Percentiles rank a stretch among this genome's conserved stretches.
Evolutionary conservation across 2,329 filamentous ascomycete species (phyloP).

Genomic region (Chrysoporthe puriensis): DNA sequence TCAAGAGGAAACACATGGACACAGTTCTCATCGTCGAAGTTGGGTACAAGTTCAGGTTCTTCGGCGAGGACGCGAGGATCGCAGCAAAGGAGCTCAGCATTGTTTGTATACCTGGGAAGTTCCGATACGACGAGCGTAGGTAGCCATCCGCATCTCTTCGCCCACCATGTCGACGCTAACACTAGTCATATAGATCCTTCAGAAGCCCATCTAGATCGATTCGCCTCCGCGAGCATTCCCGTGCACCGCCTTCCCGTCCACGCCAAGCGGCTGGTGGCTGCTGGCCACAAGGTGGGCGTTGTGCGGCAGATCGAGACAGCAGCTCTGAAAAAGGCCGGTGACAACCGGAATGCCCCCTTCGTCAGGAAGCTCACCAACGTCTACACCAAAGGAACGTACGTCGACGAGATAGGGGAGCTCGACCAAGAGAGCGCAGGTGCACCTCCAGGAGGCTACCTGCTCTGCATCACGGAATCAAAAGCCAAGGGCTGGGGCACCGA

Average conservation of each 20-base stretch:
- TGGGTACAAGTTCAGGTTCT: slow-evolving; percentile 97
- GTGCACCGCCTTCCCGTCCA: slow-evolving; percentile 91
- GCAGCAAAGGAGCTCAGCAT: slow-evolving; percentile 92
- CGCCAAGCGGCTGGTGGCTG: slow-evolving; percentile 87
- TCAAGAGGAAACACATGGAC: slow-evolving; percentile 89
- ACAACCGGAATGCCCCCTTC: slow-evolving; percentile 92
- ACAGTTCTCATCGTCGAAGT: slow-evolving; percentile 92
- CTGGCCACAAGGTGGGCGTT: slow-evolving; percentile 94
- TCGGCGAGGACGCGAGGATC: slow-evolving; percentile 88
- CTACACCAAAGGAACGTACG: slow-evolving; percentile 97
- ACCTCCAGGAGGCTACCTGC: slow-evolving; percentile 78
- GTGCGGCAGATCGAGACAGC: slow-evolving; percentile 95
- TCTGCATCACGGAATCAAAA: slow-evolving; percentile 87
- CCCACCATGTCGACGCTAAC: not conserved
- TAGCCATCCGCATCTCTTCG: slow-evolving; percentile 20
- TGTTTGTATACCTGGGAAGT: slow-evolving; percentile 94
- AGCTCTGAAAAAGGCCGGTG: slow-evolving; percentile 90
- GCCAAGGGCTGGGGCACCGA: slow-evolving; percentile 81
- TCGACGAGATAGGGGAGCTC: slow-evolving; percentile 87
- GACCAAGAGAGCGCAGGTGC: slow-evolving; percentile 54
- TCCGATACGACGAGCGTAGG: slow-evolving; percentile 87
- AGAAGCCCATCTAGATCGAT: slow-evolving; percentile 88
- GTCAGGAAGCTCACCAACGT: slow-evolving; percentile 91
- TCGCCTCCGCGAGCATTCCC: slow-evolving; percentile 94
- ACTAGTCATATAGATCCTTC: slow-evolving; percentile 64